Percentiles rank a stretch among this genome's conserved stretches.
phyloP scores from a whole-genome alignment of 306 rosid genomes.

The Urtica urens region DNA sequence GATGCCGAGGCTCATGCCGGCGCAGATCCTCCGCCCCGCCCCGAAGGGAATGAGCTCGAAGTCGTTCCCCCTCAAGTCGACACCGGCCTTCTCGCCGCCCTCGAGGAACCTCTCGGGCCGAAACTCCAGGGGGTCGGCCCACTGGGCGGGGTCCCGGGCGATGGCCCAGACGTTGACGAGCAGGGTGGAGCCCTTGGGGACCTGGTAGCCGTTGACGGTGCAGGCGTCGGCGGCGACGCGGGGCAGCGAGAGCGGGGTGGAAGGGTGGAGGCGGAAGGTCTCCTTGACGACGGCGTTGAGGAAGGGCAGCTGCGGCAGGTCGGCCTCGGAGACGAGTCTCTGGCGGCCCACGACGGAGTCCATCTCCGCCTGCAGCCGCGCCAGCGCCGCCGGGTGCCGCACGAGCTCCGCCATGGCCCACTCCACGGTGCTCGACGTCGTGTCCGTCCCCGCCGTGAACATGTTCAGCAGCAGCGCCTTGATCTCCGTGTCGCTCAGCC shows the following conservation, averaged over 20 bases:
- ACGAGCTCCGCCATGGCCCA: slow-evolving; percentile 68
- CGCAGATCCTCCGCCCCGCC: slow-evolving; percentile 75
- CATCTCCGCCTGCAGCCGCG: slow-evolving; percentile 40
- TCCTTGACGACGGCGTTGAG: slow-evolving; percentile 77
- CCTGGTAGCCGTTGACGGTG: slow-evolving; percentile 42
- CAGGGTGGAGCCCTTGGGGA: slow-evolving; percentile 64
- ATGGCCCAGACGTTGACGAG: slow-evolving; percentile 78
- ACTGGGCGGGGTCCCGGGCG: slow-evolving; percentile 49
- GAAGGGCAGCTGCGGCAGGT: slow-evolving; percentile 40
- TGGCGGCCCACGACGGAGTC: slow-evolving; percentile 48
- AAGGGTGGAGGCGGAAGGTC: slow-evolving; percentile 68
- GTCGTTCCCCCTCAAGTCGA: slow-evolving; percentile 52
- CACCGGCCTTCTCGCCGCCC: slow-evolving; percentile 42
- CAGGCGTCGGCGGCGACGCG: slow-evolving; percentile 40
- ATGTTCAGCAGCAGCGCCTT: slow-evolving; percentile 66
- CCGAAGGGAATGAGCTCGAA: slow-evolving; percentile 77
- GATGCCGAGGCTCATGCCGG: slow-evolving; percentile 51
- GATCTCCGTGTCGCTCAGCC: slow-evolving; percentile 47
- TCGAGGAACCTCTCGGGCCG: slow-evolving; percentile 61
- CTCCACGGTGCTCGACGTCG: slow-evolving; percentile 69
- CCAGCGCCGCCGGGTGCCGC: slow-evolving; percentile 33
- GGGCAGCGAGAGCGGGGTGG: slow-evolving; percentile 85
- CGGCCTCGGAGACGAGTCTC: slow-evolving; percentile 37
- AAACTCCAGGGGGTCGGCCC: slow-evolving; percentile 48
- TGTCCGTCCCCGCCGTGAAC: slow-evolving; percentile 72